Evolutionary conservation across 2,329 filamentous ascomycete genomes (phyloP).

Genomic region (Sarocladiaceae sp.): DNA sequence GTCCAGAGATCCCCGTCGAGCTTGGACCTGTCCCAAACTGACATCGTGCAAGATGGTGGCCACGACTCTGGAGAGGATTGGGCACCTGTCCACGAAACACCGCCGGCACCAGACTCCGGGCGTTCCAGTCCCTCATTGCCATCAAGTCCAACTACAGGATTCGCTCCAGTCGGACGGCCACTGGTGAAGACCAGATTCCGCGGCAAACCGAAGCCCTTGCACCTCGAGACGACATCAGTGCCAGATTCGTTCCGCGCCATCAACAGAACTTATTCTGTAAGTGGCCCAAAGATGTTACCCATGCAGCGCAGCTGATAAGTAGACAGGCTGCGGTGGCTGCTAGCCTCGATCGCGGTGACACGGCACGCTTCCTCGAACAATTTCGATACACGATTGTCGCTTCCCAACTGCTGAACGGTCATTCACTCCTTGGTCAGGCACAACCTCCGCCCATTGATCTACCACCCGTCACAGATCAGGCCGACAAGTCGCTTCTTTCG

Average conservation of each 20-base stretch:
- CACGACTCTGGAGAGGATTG: conserved; percentile 39
- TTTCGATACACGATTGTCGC: conserved; percentile 92
- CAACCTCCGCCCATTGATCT: conserved; percentile 15
- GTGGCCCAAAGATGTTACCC: conserved; percentile 16
- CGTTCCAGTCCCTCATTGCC: conserved; percentile 39
- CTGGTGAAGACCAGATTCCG: conserved; percentile 48
- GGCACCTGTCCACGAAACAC: conserved; percentile 32
- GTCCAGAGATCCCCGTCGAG: neutral
- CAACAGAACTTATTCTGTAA: conserved; percentile 46
- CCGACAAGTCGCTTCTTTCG: conserved; percentile 22
- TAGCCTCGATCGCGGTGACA: conserved; percentile 69
- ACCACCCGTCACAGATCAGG: conserved; percentile 10
- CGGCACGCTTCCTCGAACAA: conserved; percentile 79
- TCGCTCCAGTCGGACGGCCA: conserved; percentile 52
- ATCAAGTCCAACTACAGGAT: conserved; percentile 38
- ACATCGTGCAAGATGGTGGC: conserved; percentile 37
- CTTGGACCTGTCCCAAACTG: neutral
- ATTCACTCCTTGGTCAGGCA: conserved; percentile 41
- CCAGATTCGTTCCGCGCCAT: conserved; percentile 30
- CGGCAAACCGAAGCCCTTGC: conserved; percentile 23
- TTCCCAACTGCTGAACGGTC: conserved; percentile 76
- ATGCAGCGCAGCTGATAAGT: neutral
- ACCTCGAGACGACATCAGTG: neutral
- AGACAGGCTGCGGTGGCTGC: conserved; percentile 62
- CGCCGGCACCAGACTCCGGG: conserved; percentile 17